Conservation (phyloP, 1,139 yeast species). For the Blastobotrys persicus region DNA sequence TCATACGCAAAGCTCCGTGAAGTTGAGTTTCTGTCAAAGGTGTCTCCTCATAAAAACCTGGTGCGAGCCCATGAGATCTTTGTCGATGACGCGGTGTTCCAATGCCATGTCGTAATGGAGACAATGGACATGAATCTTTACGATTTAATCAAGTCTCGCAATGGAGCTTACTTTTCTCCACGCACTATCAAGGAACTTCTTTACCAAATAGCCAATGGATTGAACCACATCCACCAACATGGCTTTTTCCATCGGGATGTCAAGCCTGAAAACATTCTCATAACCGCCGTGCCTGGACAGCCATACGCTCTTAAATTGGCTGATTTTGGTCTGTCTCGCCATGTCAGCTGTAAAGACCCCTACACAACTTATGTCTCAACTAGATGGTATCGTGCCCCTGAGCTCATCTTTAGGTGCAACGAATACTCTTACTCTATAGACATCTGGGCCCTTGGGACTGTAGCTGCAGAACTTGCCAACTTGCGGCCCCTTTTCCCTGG, state of each 20-base stretch:
- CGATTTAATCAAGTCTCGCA: constrained; percentile 41
- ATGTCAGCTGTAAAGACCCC: constrained; percentile 50
- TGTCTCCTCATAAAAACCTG: constrained; percentile 70
- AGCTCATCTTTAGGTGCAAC: constrained; percentile 67
- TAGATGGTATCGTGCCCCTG: constrained; percentile 96
- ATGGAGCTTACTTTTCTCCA: background rate
- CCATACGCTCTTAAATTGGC: constrained; percentile 61
- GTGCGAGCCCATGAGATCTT: constrained; percentile 77
- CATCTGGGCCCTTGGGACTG: constrained; percentile 92
- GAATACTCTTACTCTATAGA: constrained; percentile 76
- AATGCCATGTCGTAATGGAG: constrained; percentile 84
- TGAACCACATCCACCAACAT: constrained; percentile 74
- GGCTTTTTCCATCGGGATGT: constrained; percentile 86
- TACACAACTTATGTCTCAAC: constrained; percentile 82
- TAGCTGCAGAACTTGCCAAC: constrained; percentile 76
- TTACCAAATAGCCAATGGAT: constrained; percentile 66
- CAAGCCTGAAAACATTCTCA: constrained; percentile 86
- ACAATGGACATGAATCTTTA: constrained; percentile 77
- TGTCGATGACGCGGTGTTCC: constrained; percentile 56
- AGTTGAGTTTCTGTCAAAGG: constrained; percentile 62
- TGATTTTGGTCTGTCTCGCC: constrained; percentile 87
- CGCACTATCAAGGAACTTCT: constrained; percentile 44
- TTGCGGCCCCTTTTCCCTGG: constrained; percentile 86
- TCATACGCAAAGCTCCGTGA: constrained; percentile 73
- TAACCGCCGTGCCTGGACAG: constrained; percentile 38